Conservation (phyloP, 345 rosid genomes). For the Salix arbutifolia region DNA sequence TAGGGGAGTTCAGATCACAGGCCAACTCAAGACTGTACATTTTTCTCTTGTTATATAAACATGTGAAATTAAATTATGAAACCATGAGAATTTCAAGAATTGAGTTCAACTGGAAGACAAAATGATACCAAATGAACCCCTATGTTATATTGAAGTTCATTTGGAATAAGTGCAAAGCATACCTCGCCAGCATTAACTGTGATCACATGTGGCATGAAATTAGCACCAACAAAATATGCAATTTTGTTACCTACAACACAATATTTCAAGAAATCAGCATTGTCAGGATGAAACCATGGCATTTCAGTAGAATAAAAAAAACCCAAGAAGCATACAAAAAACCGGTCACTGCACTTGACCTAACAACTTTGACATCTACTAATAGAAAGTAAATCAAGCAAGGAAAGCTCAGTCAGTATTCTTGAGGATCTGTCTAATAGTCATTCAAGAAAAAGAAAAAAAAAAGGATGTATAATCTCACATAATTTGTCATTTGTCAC, state of each 20-base stretch:
- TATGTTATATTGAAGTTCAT: not conserved
- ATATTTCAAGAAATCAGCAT: constrained; percentile 9
- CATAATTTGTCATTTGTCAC: no score
- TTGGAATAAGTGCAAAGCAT: constrained; percentile 16
- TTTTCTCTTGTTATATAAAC: not conserved
- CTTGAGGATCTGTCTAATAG: no score
- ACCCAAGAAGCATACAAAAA: not conserved
- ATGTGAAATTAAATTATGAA: not conserved
- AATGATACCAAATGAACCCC: not conserved
- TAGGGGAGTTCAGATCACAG: not conserved
- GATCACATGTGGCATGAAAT: constrained; percentile 82
- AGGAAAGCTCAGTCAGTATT: no score
- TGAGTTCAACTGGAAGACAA: not conserved
- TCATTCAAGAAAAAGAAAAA: no score
- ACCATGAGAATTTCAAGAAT: not conserved
- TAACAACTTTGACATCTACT: not conserved
- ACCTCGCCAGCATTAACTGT: constrained; percentile 92
- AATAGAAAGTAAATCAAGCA: no score
- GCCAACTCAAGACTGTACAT: not conserved
- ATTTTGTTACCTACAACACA: constrained; percentile 44
- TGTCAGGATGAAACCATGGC: not conserved
- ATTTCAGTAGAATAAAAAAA: constrained; percentile 1
- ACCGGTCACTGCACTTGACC: not conserved
- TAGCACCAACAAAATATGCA: constrained; percentile 54
- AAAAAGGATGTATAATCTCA: no score